phyloP scores from a whole-genome alignment of 768 basidiomycete species.

The Pisolithus orientalis region DNA sequence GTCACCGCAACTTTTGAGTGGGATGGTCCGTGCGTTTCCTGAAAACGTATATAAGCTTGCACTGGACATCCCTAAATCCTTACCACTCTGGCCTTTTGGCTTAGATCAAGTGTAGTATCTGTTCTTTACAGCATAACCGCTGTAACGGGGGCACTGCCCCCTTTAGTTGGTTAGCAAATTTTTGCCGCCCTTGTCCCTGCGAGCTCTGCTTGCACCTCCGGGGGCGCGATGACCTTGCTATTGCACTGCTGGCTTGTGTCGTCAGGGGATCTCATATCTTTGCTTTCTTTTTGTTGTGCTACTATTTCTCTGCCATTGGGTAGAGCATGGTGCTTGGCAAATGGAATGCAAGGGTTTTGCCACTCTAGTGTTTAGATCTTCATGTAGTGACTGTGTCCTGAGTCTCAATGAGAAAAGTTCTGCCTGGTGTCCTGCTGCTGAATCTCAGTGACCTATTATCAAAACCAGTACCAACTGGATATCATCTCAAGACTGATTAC shows the following conservation, averaged over 20 bases:
- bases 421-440: no score
- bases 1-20: not conserved
- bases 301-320: no score
- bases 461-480: no score
- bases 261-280: slow-evolving; percentile 4
- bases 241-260: slow-evolving; percentile 16
- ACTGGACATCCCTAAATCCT: slow-evolving; percentile 1
- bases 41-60: not conserved
- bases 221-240: slow-evolving; percentile 27
- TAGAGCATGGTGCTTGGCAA: no score
- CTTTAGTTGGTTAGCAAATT: slow-evolving; percentile 53
- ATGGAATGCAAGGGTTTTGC: no score
- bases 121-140: slow-evolving; percentile 60
- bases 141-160: slow-evolving; percentile 51
- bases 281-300: no score
- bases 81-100: slow-evolving; percentile 50
- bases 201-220: slow-evolving; percentile 31
- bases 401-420: no score
- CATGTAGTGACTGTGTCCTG: no score
- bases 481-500: no score
- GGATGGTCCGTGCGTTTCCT: not conserved
- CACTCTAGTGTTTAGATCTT: no score
- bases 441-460: no score
- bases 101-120: slow-evolving; percentile 79
- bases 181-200: slow-evolving; percentile 46